Evolutionary conservation across 371 early-diverging fungal genomes (phyloP).

Genomic region (Mortierella sp.): DNA sequence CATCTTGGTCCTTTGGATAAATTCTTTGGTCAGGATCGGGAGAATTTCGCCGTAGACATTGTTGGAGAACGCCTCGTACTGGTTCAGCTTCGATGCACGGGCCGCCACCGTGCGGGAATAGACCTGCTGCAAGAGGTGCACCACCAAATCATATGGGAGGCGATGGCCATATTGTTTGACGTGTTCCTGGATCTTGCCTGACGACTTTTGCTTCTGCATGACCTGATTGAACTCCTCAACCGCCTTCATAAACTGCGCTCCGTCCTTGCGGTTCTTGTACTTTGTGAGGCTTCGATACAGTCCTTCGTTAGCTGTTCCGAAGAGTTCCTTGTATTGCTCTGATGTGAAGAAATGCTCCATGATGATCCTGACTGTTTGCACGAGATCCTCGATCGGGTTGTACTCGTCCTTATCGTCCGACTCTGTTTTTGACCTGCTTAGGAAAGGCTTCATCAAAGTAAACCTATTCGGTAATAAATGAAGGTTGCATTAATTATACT

Average conservation of each 20-base stretch:
- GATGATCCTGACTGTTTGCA: constrained; percentile 77
- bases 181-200: constrained; percentile 58
- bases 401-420: constrained; percentile 82
- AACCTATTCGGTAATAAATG: constrained; percentile 15
- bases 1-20: constrained; percentile 83
- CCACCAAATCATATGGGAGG: constrained; percentile 79
- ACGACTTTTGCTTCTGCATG: constrained; percentile 60
- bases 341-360: constrained; percentile 73
- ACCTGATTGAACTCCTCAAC: constrained; percentile 82
- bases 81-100: constrained; percentile 82
- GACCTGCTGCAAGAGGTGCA: constrained; percentile 90
- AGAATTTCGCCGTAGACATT: constrained; percentile 97
- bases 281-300: constrained; percentile 85
- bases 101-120: constrained; percentile 92
- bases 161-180: constrained; percentile 58
- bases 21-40: constrained; percentile 85
- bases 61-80: constrained; percentile 94
- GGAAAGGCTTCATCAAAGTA: constrained; percentile 52
- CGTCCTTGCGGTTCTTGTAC: constrained; percentile 81
- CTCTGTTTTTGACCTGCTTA: constrained; percentile 57
- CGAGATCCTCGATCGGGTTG: constrained; percentile 84
- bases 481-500: not conserved
- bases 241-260: constrained; percentile 77
- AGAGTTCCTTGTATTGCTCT: constrained; percentile 60
- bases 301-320: constrained; percentile 80